phyloP scores from a whole-genome alignment of 2,329 filamentous ascomycete species.

The Tolypocladium cylindrosporum region DNA sequence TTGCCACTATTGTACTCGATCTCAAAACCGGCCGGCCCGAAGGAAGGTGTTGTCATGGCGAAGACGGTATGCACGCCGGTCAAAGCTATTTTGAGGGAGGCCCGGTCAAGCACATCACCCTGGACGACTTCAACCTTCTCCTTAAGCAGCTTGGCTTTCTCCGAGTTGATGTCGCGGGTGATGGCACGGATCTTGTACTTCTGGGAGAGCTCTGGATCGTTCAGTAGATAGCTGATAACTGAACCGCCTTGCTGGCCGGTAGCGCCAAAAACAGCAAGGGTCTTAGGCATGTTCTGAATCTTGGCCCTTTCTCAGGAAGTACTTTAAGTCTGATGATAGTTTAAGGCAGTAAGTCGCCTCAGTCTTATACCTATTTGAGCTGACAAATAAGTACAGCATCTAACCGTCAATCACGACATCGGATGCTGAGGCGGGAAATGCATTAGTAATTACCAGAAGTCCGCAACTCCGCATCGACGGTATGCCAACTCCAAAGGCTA shows the following conservation, averaged over 20 bases:
- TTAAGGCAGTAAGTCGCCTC: neutral
- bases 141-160: conserved; percentile 18
- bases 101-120: conserved; percentile 28
- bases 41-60: conserved; percentile 31
- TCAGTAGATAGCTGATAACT: conserved; percentile 33
- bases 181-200: conserved; percentile 39
- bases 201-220: conserved; percentile 30
- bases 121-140: conserved; percentile 23
- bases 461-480: neutral
- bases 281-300: conserved; percentile 16
- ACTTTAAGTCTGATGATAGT: neutral
- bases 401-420: no score
- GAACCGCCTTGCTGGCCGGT: conserved; percentile 42
- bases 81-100: conserved; percentile 29
- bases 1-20: conserved; percentile 27
- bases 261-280: conserved; percentile 38
- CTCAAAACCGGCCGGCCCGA: conserved; percentile 22
- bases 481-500: no score
- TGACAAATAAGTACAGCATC: neutral
- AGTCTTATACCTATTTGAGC: neutral
- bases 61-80: conserved; percentile 37
- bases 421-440: no score
- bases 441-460: neutral
- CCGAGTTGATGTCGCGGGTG: conserved; percentile 31
- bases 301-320: neutral